Evolutionary conservation across 2,329 filamentous ascomycete genomes (phyloP), one percentile per base, ranked within the genome.

Genomic region (Fusarium xyrophilum): DNA sequence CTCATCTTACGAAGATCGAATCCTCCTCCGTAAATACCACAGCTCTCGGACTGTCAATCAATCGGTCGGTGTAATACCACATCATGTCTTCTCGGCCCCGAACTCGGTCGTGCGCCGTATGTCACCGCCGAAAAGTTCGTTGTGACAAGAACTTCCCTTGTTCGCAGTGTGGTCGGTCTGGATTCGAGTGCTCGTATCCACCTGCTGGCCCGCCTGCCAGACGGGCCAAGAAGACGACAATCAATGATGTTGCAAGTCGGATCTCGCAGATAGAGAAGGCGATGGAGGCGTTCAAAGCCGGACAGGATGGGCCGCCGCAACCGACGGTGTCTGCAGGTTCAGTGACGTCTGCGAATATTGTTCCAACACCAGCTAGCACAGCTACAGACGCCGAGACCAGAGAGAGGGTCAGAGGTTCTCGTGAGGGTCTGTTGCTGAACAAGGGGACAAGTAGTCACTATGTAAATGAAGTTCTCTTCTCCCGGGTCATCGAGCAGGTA

Each of bases 141-240:
- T 92, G 90, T 80, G 89, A 92, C 79, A 92, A 92, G 78, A 82
- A 85, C 63, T 85, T 89, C 77, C 88, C 90, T 10, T 93, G 90
- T 74, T 85, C 86, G 61, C 91, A 92, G 74, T 93, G 90, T 74
- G 83, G 84, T 35, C 86, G 89, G 63, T 72, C 73, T 33, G 71
- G 73, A 1, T 69, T 72, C 28, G 58, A 72, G 11, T 79, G 78
- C 40, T 62, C 68, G 15, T 79, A 78, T 54, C 76, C 78, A 10
- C 69, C 73, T 30, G 35, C 56, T 8, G 72, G 73, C 1, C 72
- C 70, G 15, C 61, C 69, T 27, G 55, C 66, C 2, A 75, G 76
- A 23, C 73, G 75, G 9, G 61, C 65, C 4, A 74, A 69, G 33
- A 76, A 76, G 51, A 72, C 75, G 12, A 76, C 75, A 0, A 76